phyloP scores from a whole-genome alignment of 2,329 filamentous ascomycete species.

The Alternaria sp. region DNA sequence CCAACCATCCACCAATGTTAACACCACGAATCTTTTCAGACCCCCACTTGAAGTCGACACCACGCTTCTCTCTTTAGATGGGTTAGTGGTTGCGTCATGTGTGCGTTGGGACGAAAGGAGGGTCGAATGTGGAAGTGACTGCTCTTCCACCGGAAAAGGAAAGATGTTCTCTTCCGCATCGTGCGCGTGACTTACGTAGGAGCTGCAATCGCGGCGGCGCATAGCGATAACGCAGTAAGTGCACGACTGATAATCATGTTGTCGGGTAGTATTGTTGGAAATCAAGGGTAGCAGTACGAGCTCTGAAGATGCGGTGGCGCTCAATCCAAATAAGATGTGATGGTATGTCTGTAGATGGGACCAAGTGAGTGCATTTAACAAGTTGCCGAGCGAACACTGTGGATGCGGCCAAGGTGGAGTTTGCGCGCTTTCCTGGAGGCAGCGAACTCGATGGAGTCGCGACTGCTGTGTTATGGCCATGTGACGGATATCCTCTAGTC shows the following conservation, averaged over 20 bases:
- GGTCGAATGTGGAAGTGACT: not conserved
- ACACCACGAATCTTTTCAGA: slow-evolving; percentile 57
- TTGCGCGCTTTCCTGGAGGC: slow-evolving; percentile 9
- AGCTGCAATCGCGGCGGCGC: slow-evolving; percentile 32
- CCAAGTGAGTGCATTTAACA: slow-evolving; percentile 9
- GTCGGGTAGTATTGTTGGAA: slow-evolving; percentile 12
- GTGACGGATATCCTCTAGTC: slow-evolving; percentile 9
- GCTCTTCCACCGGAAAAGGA: not conserved
- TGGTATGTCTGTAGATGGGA: slow-evolving; percentile 9
- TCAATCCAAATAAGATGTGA: slow-evolving; percentile 13
- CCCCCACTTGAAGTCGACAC: slow-evolving; percentile 57
- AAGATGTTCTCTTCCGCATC: slow-evolving; percentile 3
- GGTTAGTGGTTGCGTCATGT: slow-evolving; percentile 15
- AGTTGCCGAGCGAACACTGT: slow-evolving; percentile 3
- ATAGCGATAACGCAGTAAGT: slow-evolving; percentile 30
- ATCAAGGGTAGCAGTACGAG: slow-evolving; percentile 7
- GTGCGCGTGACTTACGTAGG: slow-evolving; percentile 37
- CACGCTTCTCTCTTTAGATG: slow-evolving; percentile 37
- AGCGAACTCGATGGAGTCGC: slow-evolving; percentile 4
- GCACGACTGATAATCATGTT: slow-evolving; percentile 37
- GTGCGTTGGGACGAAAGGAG: not conserved
- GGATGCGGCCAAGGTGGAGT: not conserved
- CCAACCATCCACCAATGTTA: slow-evolving; percentile 60
- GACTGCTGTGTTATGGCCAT: not conserved
- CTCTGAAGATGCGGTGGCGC: slow-evolving; percentile 13